Evolutionary conservation across 2,329 filamentous ascomycete genomes (phyloP).

Genomic region (Diaporthe vexans): DNA sequence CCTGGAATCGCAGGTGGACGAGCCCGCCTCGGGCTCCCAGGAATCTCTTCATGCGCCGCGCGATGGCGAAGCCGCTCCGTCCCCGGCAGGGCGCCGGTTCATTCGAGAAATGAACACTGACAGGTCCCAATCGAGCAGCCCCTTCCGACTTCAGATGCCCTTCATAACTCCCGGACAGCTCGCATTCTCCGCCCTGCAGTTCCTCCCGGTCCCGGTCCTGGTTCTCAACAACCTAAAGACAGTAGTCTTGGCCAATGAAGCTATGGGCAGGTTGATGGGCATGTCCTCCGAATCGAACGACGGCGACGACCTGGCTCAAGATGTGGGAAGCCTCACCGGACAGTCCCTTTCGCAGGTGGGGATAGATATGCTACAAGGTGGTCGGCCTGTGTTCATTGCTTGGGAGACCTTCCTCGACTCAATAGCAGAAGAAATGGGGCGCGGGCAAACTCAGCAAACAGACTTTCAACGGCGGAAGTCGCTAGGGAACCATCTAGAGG

Average conservation of each 20-base stretch:
- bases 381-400: slow-evolving; percentile 69
- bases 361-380: slow-evolving; percentile 80
- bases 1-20: not conserved
- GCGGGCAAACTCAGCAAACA: not conserved
- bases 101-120: slow-evolving; percentile 35
- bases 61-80: slow-evolving; percentile 10
- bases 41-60: not conserved
- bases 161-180: slow-evolving; percentile 65
- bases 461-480: slow-evolving; percentile 41
- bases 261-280: slow-evolving; percentile 78
- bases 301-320: slow-evolving; percentile 56
- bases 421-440: slow-evolving; percentile 60
- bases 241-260: slow-evolving; percentile 80
- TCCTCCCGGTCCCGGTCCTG: slow-evolving; percentile 79
- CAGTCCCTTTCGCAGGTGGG: slow-evolving; percentile 78
- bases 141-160: slow-evolving; percentile 58
- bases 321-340: slow-evolving; percentile 73
- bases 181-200: slow-evolving; percentile 79
- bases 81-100: slow-evolving; percentile 40
- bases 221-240: slow-evolving; percentile 79
- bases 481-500: not conserved
- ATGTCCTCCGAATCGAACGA: slow-evolving; percentile 61
- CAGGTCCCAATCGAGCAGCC: slow-evolving; percentile 46
- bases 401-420: slow-evolving; percentile 72
- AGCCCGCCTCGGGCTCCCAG: not conserved